Percentiles rank a stretch among this genome's conserved stretches.
Conservation (phyloP, 2,329 filamentous ascomycete genomes). For the Colletotrichum cordylinicola region DNA sequence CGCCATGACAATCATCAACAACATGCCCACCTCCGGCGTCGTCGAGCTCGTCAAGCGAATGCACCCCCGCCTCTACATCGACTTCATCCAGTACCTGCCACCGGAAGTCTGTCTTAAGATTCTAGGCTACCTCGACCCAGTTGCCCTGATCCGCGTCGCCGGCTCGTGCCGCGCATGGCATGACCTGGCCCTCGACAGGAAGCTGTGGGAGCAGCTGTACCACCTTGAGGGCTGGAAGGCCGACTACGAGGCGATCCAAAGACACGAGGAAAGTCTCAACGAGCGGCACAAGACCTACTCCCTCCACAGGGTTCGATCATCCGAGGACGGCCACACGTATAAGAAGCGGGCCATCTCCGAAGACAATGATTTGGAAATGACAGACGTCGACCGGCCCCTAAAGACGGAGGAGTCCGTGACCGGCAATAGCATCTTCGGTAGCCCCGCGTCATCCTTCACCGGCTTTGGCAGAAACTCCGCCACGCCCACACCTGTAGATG, state of each 20-base stretch:
- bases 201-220: conserved; percentile 87
- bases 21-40: conserved; percentile 80
- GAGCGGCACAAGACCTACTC: conserved; percentile 43
- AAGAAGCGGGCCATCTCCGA: conserved; percentile 61
- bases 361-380: conserved; percentile 54
- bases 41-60: conserved; percentile 81
- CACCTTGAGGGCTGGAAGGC: conserved; percentile 85
- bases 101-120: conserved; percentile 91
- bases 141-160: conserved; percentile 80
- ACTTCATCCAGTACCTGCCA: conserved; percentile 86
- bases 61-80: conserved; percentile 86
- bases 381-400: conserved; percentile 34
- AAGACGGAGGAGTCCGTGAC: conserved; percentile 27
- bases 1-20: conserved; percentile 77
- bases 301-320: conserved; percentile 46
- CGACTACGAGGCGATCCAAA: conserved; percentile 67
- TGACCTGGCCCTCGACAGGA: conserved; percentile 78
- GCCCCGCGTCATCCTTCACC: conserved; percentile 18
- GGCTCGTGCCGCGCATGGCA: conserved; percentile 85
- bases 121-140: conserved; percentile 82
- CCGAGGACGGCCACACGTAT: conserved; percentile 55
- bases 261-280: conserved; percentile 48
- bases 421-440: conserved; percentile 33
- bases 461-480: neutral
- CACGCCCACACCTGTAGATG: conserved; percentile 24